Evolutionary conservation across 306 rosid species (phyloP), one percentile per base, ranked within the genome.

Genomic region (Sphenostylis stenocarpa): DNA sequence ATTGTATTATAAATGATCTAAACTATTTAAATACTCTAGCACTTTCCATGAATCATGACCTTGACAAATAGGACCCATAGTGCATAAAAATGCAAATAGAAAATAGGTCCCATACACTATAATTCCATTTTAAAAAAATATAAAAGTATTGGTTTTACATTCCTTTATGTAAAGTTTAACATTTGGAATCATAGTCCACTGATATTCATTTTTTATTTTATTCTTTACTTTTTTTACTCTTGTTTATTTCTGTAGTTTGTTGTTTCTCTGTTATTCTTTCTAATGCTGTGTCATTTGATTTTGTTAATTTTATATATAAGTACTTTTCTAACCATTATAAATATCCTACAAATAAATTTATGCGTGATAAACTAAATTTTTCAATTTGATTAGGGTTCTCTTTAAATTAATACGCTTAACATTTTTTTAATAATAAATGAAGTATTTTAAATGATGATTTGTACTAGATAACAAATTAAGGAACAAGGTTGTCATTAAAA

Each of bases 41-140:
- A 58, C 70, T 60, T 74, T 61, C 10, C 61, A 19, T 28, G 79
- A 75, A 44, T 47, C 71, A 19, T 13, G 61, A 29, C 19, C 28
- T 23, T 21, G 13, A 6, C 12, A 72, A 36, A 36, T 15, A 72
- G 66, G 77, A 12, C 67, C 67, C 66, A 34, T 62, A 3, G 45
- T 61, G 21, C 36, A 71, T 49, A 19, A 15, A 72, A 23, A 36
- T 2, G 67, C 23, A 23, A 55, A 36, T 36, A 38, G 13, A 7
- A 73, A 53, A 72, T 53, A 14, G 65, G 72, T 14, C 76, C 76
- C 52, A 19, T 26, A 57, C 41, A 29, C 47, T 4, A 38, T 71
- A 17, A 9, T 69, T 26, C 34, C 10, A 39, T 55, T 24, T 57
- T 57, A 55, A 39, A 34, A 34, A 62, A n/a, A n/a, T 17, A 10